Percentiles rank a stretch among this genome's conserved stretches.
Conservation (phyloP, 2,329 filamentous ascomycete genomes). For the Colletotrichum sp. region DNA sequence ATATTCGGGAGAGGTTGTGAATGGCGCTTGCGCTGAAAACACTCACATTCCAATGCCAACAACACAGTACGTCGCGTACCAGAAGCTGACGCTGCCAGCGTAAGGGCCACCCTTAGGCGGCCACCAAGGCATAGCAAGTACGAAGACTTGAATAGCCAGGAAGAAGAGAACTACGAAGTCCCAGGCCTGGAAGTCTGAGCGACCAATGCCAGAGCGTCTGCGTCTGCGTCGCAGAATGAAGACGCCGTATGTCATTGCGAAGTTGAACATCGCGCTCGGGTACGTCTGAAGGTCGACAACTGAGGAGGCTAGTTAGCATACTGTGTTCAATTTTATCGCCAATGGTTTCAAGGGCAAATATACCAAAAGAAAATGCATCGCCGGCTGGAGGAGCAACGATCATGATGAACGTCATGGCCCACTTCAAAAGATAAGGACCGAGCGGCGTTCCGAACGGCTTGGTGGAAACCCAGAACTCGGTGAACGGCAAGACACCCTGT, state of each 20-base stretch:
- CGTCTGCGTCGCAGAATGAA: slow-evolving; percentile 62
- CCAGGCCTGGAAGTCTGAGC: slow-evolving; percentile 64
- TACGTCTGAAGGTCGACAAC: slow-evolving; percentile 66
- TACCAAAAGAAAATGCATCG: slow-evolving; percentile 68
- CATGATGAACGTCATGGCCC: slow-evolving; percentile 62
- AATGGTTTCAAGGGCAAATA: slow-evolving; percentile 2
- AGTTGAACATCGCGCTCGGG: slow-evolving; percentile 61
- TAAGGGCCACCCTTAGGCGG: slow-evolving; percentile 65
- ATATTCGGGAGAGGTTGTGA: neutral
- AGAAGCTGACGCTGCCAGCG: slow-evolving; percentile 73
- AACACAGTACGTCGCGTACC: slow-evolving; percentile 73
- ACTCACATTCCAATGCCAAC: slow-evolving; percentile 69
- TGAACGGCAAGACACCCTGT: slow-evolving; percentile 67
- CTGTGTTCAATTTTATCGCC: too few species aligned
- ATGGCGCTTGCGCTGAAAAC: too few species aligned
- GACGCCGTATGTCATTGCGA: slow-evolving; percentile 62
- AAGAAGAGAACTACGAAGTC: slow-evolving; percentile 62
- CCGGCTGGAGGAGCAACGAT: slow-evolving; percentile 65
- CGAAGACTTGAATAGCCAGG: slow-evolving; percentile 62
- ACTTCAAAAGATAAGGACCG: slow-evolving; percentile 64
- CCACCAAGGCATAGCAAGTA: slow-evolving; percentile 75
- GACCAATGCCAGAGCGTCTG: slow-evolving; percentile 50
- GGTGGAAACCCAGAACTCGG: slow-evolving; percentile 66
- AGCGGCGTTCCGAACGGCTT: slow-evolving; percentile 68
- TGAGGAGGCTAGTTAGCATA: slow-evolving; percentile 22